phyloP scores from a whole-genome alignment of 176 grass and related monocot genomes.

The barley (Hordeum vulgare) region MorexV3_pseudomolecules_assembly NC_058524.1:327114956-327115455 shows the following conservation, averaged over 20 bases:
- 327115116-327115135: constrained; percentile 46
- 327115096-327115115: constrained; percentile 88
- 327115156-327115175: constrained; percentile 47
- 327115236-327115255: constrained; percentile 68
- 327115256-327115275: constrained; percentile 94
- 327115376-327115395: constrained; percentile 72
- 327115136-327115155: constrained; percentile 88
- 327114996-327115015: constrained; percentile 98
- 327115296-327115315: constrained; percentile 89
- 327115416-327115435: constrained; percentile 81
- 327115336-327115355: constrained; percentile 67
- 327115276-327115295: constrained; percentile 79
- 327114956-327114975: constrained; percentile 88
- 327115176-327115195: not conserved
- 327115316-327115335: constrained; percentile 87
- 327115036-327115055: constrained; percentile 89
- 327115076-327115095: constrained; percentile 95
- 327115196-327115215: constrained; percentile 12
- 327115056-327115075: constrained; percentile 99
- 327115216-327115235: constrained; percentile 14
- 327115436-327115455: constrained; percentile 90
- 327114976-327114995: constrained; percentile 82
- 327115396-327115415: constrained; percentile 64
- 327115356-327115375: constrained; percentile 45
- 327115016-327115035: constrained; percentile 81